Evolutionary conservation across 352 stramenopile species (phyloP).

Genomic region (Globisporangium rhizosaccharum): DNA sequence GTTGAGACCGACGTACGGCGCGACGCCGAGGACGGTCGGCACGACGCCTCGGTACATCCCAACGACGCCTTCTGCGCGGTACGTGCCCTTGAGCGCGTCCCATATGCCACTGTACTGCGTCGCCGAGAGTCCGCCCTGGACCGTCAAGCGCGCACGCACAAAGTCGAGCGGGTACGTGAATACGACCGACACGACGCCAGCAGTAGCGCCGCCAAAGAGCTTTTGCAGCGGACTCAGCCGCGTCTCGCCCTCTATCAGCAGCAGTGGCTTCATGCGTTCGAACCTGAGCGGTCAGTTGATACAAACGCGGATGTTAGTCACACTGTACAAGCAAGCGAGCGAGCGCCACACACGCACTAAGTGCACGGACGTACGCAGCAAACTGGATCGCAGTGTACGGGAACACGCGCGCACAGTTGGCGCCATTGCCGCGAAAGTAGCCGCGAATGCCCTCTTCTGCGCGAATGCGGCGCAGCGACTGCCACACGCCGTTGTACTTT

Average conservation of each 20-base stretch:
- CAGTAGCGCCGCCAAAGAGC: conserved; percentile 44
- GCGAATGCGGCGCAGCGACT: conserved; percentile 59
- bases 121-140: conserved; percentile 53
- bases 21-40: conserved; percentile 62
- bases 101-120: conserved; percentile 63
- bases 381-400: conserved; percentile 80
- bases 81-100: conserved; percentile 44
- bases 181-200: conserved; percentile 62
- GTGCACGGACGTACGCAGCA: conserved; percentile 23
- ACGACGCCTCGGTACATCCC: conserved; percentile 59
- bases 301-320: no score
- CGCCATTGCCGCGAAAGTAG: conserved; percentile 77
- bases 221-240: conserved; percentile 44
- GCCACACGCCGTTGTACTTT: conserved; percentile 53
- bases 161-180: conserved; percentile 74
- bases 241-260: conserved; percentile 33
- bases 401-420: conserved; percentile 76
- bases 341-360: background rate
- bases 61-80: conserved; percentile 45
- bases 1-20: conserved; percentile 71
- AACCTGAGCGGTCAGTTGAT: conserved; percentile 25
- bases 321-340: no score
- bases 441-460: conserved; percentile 53
- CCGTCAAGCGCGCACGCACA: conserved; percentile 61
- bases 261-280: conserved; percentile 46